These are phyloP conservation scores for Thermochaetoides dissita DNA, from an alignment of 2,329 filamentous ascomycete genomes.

Conservation along the genomic window DNA sequence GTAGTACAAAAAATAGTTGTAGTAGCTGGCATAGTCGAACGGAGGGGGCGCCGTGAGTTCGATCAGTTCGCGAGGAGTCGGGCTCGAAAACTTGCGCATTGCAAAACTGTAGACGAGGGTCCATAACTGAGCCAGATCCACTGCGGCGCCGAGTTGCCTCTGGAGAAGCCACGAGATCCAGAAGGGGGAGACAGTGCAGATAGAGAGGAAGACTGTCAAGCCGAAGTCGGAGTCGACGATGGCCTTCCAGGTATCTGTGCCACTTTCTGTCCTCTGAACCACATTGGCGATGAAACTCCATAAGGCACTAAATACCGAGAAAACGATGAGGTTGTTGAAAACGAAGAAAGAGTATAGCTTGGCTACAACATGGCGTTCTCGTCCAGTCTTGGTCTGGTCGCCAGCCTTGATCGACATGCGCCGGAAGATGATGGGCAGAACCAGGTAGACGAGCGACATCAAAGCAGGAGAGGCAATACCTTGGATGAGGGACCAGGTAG, in stretches of 20 bases:
- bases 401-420: slow-evolving; percentile 70
- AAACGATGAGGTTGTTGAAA: slow-evolving; percentile 91
- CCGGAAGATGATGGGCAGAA: slow-evolving; percentile 83
- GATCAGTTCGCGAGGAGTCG: slow-evolving; percentile 82
- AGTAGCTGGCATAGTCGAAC: slow-evolving; percentile 93
- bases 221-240: slow-evolving; percentile 52
- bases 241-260: slow-evolving; percentile 52
- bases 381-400: slow-evolving; percentile 80
- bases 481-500: slow-evolving; percentile 74
- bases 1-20: slow-evolving; percentile 97
- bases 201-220: slow-evolving; percentile 49
- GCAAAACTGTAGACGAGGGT: slow-evolving; percentile 75
- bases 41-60: slow-evolving; percentile 82
- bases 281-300: slow-evolving; percentile 61
- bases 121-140: slow-evolving; percentile 82
- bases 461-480: slow-evolving; percentile 82
- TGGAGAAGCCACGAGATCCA: slow-evolving; percentile 93
- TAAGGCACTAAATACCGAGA: slow-evolving; percentile 76
- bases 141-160: slow-evolving; percentile 81
- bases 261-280: slow-evolving; percentile 40
- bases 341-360: slow-evolving; percentile 94
- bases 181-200: slow-evolving; percentile 75
- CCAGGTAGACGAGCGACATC: slow-evolving; percentile 73
- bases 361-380: slow-evolving; percentile 78
- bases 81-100: slow-evolving; percentile 67